Conservation (phyloP, 2,329 filamentous ascomycete genomes). For the Monascus ruber region DNA sequence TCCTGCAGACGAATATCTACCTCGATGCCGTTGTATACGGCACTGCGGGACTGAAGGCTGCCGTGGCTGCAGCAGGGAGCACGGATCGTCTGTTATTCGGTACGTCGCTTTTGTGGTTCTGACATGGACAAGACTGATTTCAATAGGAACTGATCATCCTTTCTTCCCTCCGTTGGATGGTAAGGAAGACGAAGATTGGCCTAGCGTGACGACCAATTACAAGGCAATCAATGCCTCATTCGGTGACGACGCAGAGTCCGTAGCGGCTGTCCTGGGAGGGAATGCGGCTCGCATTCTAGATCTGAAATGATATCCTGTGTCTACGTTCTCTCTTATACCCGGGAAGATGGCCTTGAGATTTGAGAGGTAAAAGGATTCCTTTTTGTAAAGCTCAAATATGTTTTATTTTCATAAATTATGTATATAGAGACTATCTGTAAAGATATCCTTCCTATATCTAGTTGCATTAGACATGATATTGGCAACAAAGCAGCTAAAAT, state of each 20-base stretch:
- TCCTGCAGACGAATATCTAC: slow-evolving; percentile 65
- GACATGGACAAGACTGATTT: slow-evolving; percentile 3
- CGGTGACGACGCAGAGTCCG: slow-evolving; percentile 16
- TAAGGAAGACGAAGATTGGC: slow-evolving; percentile 27
- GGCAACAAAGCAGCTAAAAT: not conserved
- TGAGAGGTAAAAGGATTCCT: not conserved
- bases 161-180: slow-evolving; percentile 32
- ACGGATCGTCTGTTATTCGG: slow-evolving; percentile 32
- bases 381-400: not conserved
- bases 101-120: slow-evolving; percentile 5
- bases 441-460: not conserved
- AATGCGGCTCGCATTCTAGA: slow-evolving; percentile 34
- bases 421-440: not conserved
- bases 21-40: slow-evolving; percentile 58
- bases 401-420: not conserved
- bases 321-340: not conserved
- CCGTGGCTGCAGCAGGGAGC: slow-evolving; percentile 56
- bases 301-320: slow-evolving; percentile 12
- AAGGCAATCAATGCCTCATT: slow-evolving; percentile 32
- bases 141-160: slow-evolving; percentile 32
- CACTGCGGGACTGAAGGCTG: slow-evolving; percentile 53
- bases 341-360: not conserved
- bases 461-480: too few species aligned
- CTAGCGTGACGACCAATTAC: slow-evolving; percentile 37
- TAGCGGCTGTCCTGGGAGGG: slow-evolving; percentile 29